phyloP scores from a whole-genome alignment of 1,284 basidiomycete genomes.

The Mycena citricolor region DNA sequence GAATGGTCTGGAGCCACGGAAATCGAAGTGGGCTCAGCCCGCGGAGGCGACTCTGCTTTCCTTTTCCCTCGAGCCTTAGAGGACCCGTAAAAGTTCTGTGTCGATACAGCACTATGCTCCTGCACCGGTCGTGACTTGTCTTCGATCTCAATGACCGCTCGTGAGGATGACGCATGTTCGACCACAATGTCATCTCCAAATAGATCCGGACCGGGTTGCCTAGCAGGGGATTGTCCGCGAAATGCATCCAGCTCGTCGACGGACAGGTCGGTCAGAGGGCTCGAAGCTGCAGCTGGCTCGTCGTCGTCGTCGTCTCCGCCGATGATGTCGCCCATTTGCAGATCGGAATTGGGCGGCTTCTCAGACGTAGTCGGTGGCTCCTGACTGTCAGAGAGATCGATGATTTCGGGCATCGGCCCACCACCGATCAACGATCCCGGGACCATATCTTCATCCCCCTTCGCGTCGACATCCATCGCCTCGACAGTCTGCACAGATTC shows the following conservation, averaged over 20 bases:
- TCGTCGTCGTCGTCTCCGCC: too few species aligned
- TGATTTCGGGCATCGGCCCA: constrained; percentile 6
- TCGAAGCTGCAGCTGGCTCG: too few species aligned
- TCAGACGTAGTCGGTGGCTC: too few species aligned
- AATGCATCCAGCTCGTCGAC: too few species aligned
- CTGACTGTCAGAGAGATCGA: too few species aligned
- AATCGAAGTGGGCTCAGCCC: constrained; percentile 6
- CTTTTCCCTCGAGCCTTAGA: constrained; percentile 30
- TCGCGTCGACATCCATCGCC: constrained; percentile 5
- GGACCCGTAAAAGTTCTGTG: constrained; percentile 35
- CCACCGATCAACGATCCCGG: too few species aligned
- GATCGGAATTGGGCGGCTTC: constrained; percentile 22
- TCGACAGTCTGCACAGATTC: constrained; percentile 3
- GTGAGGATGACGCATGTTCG: background rate
- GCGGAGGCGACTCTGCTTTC: constrained; percentile 23
- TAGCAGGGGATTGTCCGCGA: too few species aligned
- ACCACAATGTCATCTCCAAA: too few species aligned
- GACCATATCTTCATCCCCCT: constrained; percentile 2
- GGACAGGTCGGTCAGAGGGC: too few species aligned
- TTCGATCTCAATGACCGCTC: constrained; percentile 1
- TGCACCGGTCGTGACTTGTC: constrained; percentile 13
- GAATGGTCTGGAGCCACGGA: constrained; percentile 1
- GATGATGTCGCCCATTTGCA: constrained; percentile 30
- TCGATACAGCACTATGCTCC: constrained; percentile 15
- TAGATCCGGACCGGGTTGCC: too few species aligned